A percentile compares a stretch with the other conserved stretches of the same genome.
phyloP scores from a whole-genome alignment of 2,329 filamentous ascomycete genomes.

The Gyromitra esculenta region DNA sequence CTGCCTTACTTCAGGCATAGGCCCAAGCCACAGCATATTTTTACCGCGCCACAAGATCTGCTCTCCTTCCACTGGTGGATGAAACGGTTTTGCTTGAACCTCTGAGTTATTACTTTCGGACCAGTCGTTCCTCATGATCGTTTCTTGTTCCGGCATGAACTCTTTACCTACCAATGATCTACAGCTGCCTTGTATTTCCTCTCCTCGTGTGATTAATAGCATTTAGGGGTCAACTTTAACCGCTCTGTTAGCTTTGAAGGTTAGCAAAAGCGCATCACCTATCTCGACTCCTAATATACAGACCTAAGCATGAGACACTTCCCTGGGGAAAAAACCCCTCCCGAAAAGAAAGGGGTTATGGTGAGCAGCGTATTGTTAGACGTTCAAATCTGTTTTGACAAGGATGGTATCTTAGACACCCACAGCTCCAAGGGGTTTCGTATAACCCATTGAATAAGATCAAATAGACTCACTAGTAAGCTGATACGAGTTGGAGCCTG shows the following conservation, averaged over 20 bases:
- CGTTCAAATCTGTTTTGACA: neutral
- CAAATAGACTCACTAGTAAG: neutral
- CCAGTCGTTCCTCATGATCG: neutral
- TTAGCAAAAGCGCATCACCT: neutral
- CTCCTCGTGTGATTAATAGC: neutral
- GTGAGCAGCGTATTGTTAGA: neutral
- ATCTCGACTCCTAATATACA: no score
- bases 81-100: neutral
- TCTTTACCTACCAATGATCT: neutral
- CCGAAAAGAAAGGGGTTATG: neutral
- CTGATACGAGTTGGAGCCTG: neutral
- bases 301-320: neutral
- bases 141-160: neutral
- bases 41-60: neutral
- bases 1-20: neutral
- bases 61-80: neutral
- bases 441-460: neutral
- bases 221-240: neutral
- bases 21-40: neutral
- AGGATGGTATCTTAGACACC: neutral
- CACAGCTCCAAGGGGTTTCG: neutral
- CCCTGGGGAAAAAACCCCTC: neutral
- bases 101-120: neutral
- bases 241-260: neutral
- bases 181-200: neutral